phyloP scores from a whole-genome alignment of 129 eudicot species.

The Arctium minus region DNA sequence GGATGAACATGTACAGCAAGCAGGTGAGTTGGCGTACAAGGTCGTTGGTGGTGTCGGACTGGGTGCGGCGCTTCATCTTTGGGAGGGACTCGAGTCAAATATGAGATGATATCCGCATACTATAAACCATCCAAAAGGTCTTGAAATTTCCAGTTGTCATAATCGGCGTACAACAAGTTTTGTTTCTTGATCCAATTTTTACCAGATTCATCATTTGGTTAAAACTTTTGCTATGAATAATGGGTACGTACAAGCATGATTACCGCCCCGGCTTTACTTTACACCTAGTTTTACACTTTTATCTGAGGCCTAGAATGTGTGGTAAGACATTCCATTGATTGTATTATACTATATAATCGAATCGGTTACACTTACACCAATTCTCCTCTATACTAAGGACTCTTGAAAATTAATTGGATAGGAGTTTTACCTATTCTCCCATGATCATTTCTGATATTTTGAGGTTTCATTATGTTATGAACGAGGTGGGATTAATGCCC shows the following conservation, averaged over 20 bases:
- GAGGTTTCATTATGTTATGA: neutral
- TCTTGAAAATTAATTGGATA: too few relatives aligned
- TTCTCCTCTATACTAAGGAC: neutral
- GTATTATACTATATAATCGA: neutral
- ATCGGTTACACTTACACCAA: neutral
- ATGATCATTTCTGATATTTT: neutral
- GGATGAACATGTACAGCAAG: slow-evolving; percentile 51
- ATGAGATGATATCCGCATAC: slow-evolving; percentile 16
- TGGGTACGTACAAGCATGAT: neutral
- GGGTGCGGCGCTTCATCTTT: slow-evolving; percentile 83
- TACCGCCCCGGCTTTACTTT: neutral
- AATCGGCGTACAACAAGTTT: neutral
- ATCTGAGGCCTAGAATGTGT: neutral
- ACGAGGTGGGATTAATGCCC: too few relatives aligned
- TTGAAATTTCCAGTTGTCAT: neutral
- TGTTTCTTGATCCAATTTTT: slow-evolving; percentile 3
- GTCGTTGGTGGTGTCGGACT: slow-evolving; percentile 83
- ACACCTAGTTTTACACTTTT: neutral
- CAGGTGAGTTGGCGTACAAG: slow-evolving; percentile 98
- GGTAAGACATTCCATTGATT: neutral
- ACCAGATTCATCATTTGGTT: neutral
- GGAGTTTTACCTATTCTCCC: neutral
- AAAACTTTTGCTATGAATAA: neutral
- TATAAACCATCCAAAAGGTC: neutral
- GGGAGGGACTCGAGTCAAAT: slow-evolving; percentile 92